Evolutionary conservation across 2,329 filamentous ascomycete species (phyloP).

Genomic region (Alternaria postmessia): DNA sequence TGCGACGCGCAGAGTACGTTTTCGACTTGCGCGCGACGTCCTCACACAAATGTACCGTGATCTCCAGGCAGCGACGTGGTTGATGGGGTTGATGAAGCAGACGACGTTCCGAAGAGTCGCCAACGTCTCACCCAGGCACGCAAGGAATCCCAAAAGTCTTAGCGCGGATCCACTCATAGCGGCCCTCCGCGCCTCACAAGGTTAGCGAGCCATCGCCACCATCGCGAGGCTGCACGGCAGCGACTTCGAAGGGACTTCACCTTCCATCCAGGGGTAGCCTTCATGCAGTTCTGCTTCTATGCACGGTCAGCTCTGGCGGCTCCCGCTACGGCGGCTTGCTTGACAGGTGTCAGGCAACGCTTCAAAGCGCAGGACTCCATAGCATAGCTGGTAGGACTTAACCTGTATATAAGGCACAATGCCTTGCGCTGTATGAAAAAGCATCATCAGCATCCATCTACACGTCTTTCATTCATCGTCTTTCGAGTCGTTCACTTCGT

Average conservation of each 20-base stretch:
- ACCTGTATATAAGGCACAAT: slow-evolving; percentile 42
- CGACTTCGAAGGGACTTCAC: slow-evolving; percentile 15
- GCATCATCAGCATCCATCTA: slow-evolving; percentile 26
- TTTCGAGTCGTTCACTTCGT: slow-evolving; percentile 30
- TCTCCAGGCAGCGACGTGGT: slow-evolving; percentile 17
- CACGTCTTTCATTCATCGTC: slow-evolving; percentile 40
- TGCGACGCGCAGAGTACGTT: slow-evolving; percentile 3
- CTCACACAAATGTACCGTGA: slow-evolving; percentile 13
- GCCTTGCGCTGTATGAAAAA: slow-evolving; percentile 21
- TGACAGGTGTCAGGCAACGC: slow-evolving; percentile 27
- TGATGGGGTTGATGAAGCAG: slow-evolving; percentile 34
- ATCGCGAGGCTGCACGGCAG: slow-evolving; percentile 21
- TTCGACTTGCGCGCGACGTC: neutral
- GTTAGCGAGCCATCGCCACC: slow-evolving; percentile 15
- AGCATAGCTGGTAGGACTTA: slow-evolving; percentile 6
- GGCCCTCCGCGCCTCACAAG: slow-evolving; percentile 6
- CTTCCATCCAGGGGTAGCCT: slow-evolving; percentile 29
- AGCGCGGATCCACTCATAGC: slow-evolving; percentile 8
- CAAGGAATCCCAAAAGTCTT: slow-evolving; percentile 17
- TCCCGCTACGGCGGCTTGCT: slow-evolving; percentile 15
- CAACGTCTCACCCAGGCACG: slow-evolving; percentile 28
- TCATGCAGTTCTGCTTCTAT: slow-evolving; percentile 32
- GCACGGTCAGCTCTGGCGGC: slow-evolving; percentile 20
- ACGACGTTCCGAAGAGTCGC: slow-evolving; percentile 41
- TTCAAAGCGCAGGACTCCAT: slow-evolving; percentile 22